phyloP scores from a whole-genome alignment of 176 grass and related monocot species.

The Hsuehochloa calcarea region DNA sequence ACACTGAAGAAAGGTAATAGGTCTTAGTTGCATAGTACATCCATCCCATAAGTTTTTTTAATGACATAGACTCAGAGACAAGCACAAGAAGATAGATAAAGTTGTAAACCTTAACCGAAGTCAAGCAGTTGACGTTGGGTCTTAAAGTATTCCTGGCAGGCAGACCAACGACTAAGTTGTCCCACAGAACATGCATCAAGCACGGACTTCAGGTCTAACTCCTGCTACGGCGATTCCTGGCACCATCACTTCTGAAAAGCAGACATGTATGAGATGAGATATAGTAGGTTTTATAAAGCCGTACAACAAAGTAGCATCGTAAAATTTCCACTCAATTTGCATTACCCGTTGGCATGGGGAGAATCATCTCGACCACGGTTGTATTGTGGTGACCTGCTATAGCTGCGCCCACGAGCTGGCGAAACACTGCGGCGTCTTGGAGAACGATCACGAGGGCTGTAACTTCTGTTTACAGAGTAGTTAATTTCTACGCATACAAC shows the following conservation, averaged over 20 bases:
- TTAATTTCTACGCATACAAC: neutral
- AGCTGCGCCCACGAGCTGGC: conserved; percentile 58
- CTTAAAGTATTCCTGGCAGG: conserved; percentile 55
- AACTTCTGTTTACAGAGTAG: conserved; percentile 61
- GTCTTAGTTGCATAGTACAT: conserved; percentile 75
- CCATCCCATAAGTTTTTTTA: conserved; percentile 40
- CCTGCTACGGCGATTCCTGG: conserved; percentile 56
- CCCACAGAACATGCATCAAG: conserved; percentile 17
- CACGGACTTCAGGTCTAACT: conserved; percentile 43
- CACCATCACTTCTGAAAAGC: conserved; percentile 45
- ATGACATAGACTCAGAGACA: conserved; percentile 31
- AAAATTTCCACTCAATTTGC: neutral
- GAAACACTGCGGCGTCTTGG: conserved; percentile 72
- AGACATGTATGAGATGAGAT: neutral
- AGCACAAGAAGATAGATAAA: conserved; percentile 55
- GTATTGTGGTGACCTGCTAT: conserved; percentile 67
- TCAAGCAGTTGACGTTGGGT: conserved; percentile 64
- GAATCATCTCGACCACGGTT: conserved; percentile 41
- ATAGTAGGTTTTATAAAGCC: neutral
- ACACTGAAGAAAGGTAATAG: conserved; percentile 75
- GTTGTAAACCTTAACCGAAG: conserved; percentile 88
- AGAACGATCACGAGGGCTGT: conserved; percentile 80
- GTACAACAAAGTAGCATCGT: neutral
- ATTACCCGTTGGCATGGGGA: conserved; percentile 69
- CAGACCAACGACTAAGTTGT: conserved; percentile 39